phyloP scores from a whole-genome alignment of 352 stramenopile species.

The Pseudoperonospora humuli region DNA sequence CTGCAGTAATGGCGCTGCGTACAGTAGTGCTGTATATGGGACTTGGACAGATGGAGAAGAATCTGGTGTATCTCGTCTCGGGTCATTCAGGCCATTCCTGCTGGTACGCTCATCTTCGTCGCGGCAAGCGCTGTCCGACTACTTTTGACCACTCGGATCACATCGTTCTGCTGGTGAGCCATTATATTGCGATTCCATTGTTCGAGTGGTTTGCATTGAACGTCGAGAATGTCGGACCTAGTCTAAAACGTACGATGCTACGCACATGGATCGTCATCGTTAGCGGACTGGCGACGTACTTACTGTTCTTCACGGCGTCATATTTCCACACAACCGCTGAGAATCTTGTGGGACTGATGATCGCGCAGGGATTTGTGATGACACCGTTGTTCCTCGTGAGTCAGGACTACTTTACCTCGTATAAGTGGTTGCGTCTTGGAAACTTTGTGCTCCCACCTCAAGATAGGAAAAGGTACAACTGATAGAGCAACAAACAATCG shows the following conservation, averaged over 20 bases:
- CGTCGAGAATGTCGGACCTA: constrained; percentile 33
- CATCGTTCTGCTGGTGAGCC: constrained; percentile 60
- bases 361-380: constrained; percentile 56
- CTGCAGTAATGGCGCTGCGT: not conserved
- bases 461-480: constrained; percentile 25
- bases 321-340: constrained; percentile 67
- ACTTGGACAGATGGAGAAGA: constrained; percentile 45
- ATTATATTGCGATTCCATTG: constrained; percentile 60
- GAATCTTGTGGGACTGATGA: constrained; percentile 51
- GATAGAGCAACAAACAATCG: not conserved
- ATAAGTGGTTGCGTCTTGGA: constrained; percentile 39
- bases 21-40: constrained; percentile 53
- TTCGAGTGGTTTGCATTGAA: constrained; percentile 72
- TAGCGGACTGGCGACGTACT: constrained; percentile 31
- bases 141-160: constrained; percentile 78
- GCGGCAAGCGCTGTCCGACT: constrained; percentile 37
- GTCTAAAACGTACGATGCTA: constrained; percentile 44
- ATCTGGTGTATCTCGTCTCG: constrained; percentile 28
- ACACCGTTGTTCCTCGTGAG: constrained; percentile 50
- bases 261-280: constrained; percentile 44
- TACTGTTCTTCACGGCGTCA: constrained; percentile 57
- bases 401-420: constrained; percentile 44
- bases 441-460: constrained; percentile 53
- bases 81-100: constrained; percentile 32
- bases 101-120: constrained; percentile 59